A percentile compares a stretch with the other conserved stretches of the same genome.
Evolutionary conservation across 1,284 basidiomycete species (phyloP).

Genomic region (Microbotryum silenes-acaulis): DNA sequence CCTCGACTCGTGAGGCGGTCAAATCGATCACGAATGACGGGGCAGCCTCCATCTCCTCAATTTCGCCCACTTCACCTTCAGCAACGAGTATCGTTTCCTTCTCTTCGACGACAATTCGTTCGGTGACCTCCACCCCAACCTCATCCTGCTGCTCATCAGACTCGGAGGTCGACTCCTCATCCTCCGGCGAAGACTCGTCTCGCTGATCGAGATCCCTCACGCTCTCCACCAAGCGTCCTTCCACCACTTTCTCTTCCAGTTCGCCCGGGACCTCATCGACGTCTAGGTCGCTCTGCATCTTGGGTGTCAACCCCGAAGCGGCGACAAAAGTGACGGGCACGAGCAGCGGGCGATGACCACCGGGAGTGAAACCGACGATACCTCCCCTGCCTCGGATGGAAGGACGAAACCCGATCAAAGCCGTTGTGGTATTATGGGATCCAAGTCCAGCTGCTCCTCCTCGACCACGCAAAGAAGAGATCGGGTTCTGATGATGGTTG

Average conservation of each 20-base stretch:
- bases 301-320: conserved; percentile 8
- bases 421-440: background rate
- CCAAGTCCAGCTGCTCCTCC: conserved; percentile 11
- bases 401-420: background rate
- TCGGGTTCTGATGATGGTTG: background rate
- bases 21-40: background rate
- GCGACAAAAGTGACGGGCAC: conserved; percentile 28
- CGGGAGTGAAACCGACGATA: background rate
- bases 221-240: background rate
- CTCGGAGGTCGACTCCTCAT: conserved; percentile 1
- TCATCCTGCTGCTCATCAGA: no score
- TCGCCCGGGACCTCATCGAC: background rate
- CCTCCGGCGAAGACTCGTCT: conserved; percentile 6
- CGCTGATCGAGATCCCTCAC: background rate
- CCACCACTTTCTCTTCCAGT: background rate
- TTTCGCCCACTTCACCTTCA: background rate
- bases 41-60: background rate
- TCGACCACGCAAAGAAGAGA: background rate
- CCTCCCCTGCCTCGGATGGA: conserved; percentile 3
- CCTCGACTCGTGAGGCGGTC: no score
- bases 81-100: background rate
- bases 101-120: background rate
- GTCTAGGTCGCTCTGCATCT: conserved; percentile 13
- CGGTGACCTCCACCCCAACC: background rate
- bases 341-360: conserved; percentile 18